Conservation (phyloP, 2,329 filamentous ascomycete genomes). For the Dryadomyces quercus-mongolicae region DNA sequence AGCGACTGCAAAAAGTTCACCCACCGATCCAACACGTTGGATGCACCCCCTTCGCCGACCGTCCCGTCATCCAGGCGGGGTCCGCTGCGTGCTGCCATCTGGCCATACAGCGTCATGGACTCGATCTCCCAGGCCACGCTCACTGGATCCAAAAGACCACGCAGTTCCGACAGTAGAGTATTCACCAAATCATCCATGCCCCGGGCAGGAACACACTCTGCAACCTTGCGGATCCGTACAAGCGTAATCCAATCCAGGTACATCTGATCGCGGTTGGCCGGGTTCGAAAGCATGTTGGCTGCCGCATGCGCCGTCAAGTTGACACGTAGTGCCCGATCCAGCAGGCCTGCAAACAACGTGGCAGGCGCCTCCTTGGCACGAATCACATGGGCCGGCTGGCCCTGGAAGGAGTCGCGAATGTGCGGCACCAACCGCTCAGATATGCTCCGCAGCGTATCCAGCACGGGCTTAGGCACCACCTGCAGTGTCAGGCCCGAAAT, state of each 20-base stretch:
- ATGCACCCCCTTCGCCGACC: constrained; percentile 28
- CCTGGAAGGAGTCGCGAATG: constrained; percentile 73
- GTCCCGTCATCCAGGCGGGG: constrained; percentile 26
- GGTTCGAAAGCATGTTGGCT: constrained; percentile 81
- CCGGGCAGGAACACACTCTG: constrained; percentile 48
- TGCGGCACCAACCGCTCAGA: constrained; percentile 70
- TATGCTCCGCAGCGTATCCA: constrained; percentile 79
- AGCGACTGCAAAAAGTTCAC: constrained; percentile 59
- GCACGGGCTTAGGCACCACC: constrained; percentile 76
- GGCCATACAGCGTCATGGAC: constrained; percentile 47
- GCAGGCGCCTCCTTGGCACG: constrained; percentile 81
- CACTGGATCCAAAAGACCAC: constrained; percentile 56
- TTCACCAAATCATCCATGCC: constrained; percentile 57
- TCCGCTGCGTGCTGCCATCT: constrained; percentile 36
- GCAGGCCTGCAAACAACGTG: constrained; percentile 72
- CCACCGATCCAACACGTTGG: constrained; percentile 69
- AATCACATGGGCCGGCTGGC: constrained; percentile 74
- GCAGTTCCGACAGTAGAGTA: constrained; percentile 53
- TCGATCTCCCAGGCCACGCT: constrained; percentile 55
- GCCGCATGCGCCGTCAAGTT: constrained; percentile 91
- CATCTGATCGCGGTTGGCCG: constrained; percentile 88
- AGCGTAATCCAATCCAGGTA: constrained; percentile 77
- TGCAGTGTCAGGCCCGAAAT: constrained; percentile 81
- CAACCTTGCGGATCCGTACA: constrained; percentile 49
- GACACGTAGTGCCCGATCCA: constrained; percentile 79